Base-by-base conservation (phyloP, 495 filamentous ascomycete species). In the Hyaloscypha hepaticicola region DNA sequence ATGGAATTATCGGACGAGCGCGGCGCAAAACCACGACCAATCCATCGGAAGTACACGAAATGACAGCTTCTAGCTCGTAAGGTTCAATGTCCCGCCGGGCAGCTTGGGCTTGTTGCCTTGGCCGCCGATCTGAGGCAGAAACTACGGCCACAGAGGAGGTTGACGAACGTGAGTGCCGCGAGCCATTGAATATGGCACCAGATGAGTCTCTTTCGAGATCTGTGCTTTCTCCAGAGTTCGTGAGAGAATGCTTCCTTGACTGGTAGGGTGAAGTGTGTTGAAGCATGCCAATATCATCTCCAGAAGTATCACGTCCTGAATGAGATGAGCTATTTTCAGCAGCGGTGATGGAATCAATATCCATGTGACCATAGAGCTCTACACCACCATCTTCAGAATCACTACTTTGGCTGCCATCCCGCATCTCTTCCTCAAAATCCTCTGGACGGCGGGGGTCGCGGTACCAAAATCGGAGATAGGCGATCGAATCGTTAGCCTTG, bases 401-500 rank as follows among this genome's bases (percentile, higher is more conserved):
- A 53, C 60, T 71, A 53, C 62, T 69, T 5, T 58, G 41, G 45
- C 66, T 67, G 3, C 64, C 69, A 19, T 69, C 64, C 6, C 65
- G 56, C 69, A 69, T 67, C 22, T 73, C 68, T 34, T 72, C 63
- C 0, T 75, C 69, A 34, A 72, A 67, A 14, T 73, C 72, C 19
- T 80, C 77, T 28, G 74, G 69, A 60, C 70, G 67, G 60, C 82
- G 80, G 28, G 91, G 92, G 74, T 96, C 88, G 34, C 90, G 83
- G 73, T 88, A 93, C 82, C 86, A 91, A 72, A 96, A 96, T n/a
- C 92, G 89, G 58, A 96, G 80, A 69, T 96, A 96, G 16, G 92
- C 92, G 68, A 96, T 96, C 14, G 92, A 96, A 67, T 96, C 91
- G 69, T 96, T 96, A n/a, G 87, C 88, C 72, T 96, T 96, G 7